phyloP scores from a whole-genome alignment of 208 protist species.

The Angomonas deanei region DNA sequence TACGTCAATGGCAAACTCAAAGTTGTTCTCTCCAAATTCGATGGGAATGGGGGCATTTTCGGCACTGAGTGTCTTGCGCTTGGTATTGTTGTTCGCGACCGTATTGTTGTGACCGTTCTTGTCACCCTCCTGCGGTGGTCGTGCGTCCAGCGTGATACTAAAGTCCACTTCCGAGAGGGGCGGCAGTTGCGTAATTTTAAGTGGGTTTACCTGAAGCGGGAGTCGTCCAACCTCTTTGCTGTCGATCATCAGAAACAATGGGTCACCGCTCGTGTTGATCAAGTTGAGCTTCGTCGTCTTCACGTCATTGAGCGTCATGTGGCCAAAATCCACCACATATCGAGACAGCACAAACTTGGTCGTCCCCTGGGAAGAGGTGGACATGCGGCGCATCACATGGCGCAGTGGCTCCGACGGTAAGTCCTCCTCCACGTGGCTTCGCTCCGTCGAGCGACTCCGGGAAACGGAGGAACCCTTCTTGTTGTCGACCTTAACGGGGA shows the following conservation, averaged over 20 bases:
- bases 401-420: constrained; percentile 8
- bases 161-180: constrained; percentile 42
- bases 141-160: constrained; percentile 46
- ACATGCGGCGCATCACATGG: constrained; percentile 43
- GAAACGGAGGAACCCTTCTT: neutral
- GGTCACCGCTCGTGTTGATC: constrained; percentile 74
- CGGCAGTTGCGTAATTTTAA: constrained; percentile 66
- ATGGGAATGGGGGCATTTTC: constrained; percentile 11
- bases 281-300: constrained; percentile 74
- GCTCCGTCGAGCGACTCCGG: neutral
- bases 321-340: constrained; percentile 93
- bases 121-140: constrained; percentile 9
- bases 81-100: neutral
- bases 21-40: constrained; percentile 50
- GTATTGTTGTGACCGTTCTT: constrained; percentile 3
- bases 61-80: neutral
- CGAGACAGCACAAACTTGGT: constrained; percentile 69
- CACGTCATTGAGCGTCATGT: constrained; percentile 85
- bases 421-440: neutral
- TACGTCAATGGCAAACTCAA: constrained; percentile 82
- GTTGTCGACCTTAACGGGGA: neutral
- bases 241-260: constrained; percentile 72
- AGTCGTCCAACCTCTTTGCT: constrained; percentile 53
- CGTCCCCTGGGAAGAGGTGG: constrained; percentile 25
- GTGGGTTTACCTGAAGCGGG: constrained; percentile 67